Percentiles rank a stretch among this genome's conserved stretches.
phyloP scores from a whole-genome alignment of 2,329 filamentous ascomycete species.

The Monascus ruber region DNA sequence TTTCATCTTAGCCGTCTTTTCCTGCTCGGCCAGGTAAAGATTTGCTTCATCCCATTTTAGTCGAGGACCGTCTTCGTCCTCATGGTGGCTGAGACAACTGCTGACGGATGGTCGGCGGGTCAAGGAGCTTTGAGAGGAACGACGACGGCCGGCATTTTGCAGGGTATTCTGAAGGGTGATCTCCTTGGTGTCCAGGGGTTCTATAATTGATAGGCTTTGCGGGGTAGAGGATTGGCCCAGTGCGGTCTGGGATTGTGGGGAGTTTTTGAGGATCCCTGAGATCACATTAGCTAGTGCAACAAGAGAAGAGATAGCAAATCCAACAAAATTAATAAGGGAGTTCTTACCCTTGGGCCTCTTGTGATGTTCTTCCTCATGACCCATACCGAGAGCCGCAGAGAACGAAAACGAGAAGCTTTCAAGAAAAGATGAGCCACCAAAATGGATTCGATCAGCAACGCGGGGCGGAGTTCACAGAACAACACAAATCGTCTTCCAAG shows the following conservation, averaged over 20 bases:
- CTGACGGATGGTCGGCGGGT: slow-evolving; percentile 61
- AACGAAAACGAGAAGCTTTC: neutral
- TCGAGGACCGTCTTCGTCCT: slow-evolving; percentile 55
- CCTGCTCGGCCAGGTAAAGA: slow-evolving; percentile 91
- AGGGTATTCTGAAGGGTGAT: slow-evolving; percentile 89
- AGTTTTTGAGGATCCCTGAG: slow-evolving; percentile 88
- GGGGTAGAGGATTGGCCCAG: slow-evolving; percentile 27
- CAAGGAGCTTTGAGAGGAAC: slow-evolving; percentile 58
- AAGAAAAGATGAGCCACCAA: neutral
- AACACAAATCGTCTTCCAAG: no score
- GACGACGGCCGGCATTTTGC: slow-evolving; percentile 79
- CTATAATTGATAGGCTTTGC: slow-evolving; percentile 27
- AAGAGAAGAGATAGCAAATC: neutral
- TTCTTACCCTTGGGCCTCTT: slow-evolving; percentile 31
- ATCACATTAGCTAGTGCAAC: no score
- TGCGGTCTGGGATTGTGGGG: slow-evolving; percentile 50
- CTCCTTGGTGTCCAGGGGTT: slow-evolving; percentile 60
- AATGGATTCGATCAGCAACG: no score
- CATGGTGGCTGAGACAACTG: slow-evolving; percentile 41
- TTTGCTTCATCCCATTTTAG: slow-evolving; percentile 99
- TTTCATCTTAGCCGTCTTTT: slow-evolving; percentile 94
- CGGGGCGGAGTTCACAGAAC: no score
- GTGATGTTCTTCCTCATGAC: slow-evolving; percentile 16
- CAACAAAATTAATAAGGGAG: neutral
- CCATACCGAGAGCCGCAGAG: neutral